phyloP scores from a whole-genome alignment of 2,329 filamentous ascomycete species.

The Colletotrichum filicis region DNA sequence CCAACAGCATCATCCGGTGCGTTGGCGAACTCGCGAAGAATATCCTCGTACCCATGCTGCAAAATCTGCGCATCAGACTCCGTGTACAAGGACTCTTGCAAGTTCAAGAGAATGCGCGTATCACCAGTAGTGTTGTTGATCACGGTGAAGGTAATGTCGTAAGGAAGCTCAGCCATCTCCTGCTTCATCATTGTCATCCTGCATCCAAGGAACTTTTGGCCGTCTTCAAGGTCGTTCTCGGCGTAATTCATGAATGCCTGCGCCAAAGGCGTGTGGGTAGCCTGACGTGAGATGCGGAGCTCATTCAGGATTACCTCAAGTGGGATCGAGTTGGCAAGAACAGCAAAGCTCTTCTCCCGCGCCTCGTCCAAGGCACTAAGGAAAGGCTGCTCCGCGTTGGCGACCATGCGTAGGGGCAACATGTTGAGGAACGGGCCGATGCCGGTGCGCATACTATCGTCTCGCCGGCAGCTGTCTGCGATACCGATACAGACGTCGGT shows the following conservation, averaged over 20 bases:
- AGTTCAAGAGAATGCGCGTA: background rate
- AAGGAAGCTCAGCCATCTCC: background rate
- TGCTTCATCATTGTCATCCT: background rate
- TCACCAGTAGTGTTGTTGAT: background rate
- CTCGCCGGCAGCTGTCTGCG: constrained; percentile 46
- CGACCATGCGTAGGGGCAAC: constrained; percentile 52
- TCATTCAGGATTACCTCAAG: constrained; percentile 57
- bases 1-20: background rate
- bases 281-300: constrained; percentile 51
- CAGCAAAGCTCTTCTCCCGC: constrained; percentile 43
- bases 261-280: constrained; percentile 55
- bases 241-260: constrained; percentile 59
- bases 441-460: constrained; percentile 9
- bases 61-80: background rate
- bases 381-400: constrained; percentile 37
- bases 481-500: constrained; percentile 58
- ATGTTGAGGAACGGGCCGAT: constrained; percentile 53
- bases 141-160: background rate
- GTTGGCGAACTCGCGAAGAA: background rate
- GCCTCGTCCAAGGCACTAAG: constrained; percentile 36
- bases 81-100: background rate
- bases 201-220: background rate
- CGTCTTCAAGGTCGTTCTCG: constrained; percentile 41
- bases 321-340: constrained; percentile 54
- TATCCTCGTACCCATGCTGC: background rate